Percentiles rank a stretch among this genome's conserved stretches.
These are phyloP conservation scores for Tetrastigma voinierianum DNA, from an alignment of 164 flowering plant species.

Conservation along the genomic window DNA sequence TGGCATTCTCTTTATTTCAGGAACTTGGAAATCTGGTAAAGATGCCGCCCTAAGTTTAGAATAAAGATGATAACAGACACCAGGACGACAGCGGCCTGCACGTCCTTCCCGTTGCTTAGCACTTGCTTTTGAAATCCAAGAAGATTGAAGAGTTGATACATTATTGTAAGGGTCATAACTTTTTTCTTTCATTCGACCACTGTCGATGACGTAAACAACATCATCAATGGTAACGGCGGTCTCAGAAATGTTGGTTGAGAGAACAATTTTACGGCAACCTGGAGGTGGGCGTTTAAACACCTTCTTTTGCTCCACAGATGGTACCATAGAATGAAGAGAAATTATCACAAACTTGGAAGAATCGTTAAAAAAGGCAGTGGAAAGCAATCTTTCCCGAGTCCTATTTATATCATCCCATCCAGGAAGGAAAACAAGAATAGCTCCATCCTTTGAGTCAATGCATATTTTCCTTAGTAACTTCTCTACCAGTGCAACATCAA, in stretches of 20 bases:
- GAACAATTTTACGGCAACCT: slow-evolving; percentile 90
- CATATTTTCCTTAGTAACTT: slow-evolving; percentile 73
- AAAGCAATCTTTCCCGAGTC: slow-evolving; percentile 48
- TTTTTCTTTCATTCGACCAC: slow-evolving; percentile 96
- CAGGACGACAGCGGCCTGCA: slow-evolving; percentile 97
- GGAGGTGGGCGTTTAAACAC: slow-evolving; percentile 67
- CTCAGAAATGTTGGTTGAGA: slow-evolving; percentile 97
- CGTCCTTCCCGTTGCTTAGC: slow-evolving; percentile 94
- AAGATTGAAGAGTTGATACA: slow-evolving; percentile 90
- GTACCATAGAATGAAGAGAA: slow-evolving; percentile 91
- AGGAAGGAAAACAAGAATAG: slow-evolving; percentile 89
- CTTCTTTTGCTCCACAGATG: slow-evolving; percentile 83
- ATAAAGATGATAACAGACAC: slow-evolving; percentile 91
- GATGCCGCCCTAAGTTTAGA: slow-evolving; percentile 75
- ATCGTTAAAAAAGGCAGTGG: slow-evolving; percentile 59
- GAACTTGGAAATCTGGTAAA: slow-evolving; percentile 78
- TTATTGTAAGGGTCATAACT: slow-evolving; percentile 93
- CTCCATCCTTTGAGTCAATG: slow-evolving; percentile 81
- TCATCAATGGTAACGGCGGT: slow-evolving; percentile 93
- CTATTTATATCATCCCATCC: slow-evolving; percentile 96
- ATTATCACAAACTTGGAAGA: slow-evolving; percentile 62
- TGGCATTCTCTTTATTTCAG: slow-evolving; percentile 92
- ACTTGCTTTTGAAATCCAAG: slow-evolving; percentile 97
- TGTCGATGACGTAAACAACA: slow-evolving; percentile 91
- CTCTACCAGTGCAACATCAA: slow-evolving; percentile 76